Percentiles rank a stretch among this genome's conserved stretches.
Conservation (phyloP, 2,329 filamentous ascomycete genomes). For the Diaporthe caulivora region DNA sequence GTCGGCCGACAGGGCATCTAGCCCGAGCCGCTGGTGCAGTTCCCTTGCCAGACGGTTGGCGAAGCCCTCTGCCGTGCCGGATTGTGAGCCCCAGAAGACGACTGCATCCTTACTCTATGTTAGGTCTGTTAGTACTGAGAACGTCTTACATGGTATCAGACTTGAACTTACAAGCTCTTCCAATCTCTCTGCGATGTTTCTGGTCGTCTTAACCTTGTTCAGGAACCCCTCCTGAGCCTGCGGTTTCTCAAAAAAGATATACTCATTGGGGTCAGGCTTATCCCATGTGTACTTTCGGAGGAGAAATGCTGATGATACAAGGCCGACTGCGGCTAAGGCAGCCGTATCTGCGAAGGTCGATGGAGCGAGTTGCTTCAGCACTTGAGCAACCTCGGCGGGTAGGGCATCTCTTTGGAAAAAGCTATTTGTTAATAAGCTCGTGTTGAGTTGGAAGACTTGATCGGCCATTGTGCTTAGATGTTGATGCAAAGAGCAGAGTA, state of each 20-base stretch:
- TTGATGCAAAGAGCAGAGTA: background rate
- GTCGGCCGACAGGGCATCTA: constrained; percentile 56
- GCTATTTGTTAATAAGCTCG: background rate
- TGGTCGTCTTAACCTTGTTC: constrained; percentile 24
- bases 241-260: constrained; percentile 38
- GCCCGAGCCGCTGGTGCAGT: constrained; percentile 53
- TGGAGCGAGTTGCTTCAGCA: constrained; percentile 29
- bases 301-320: constrained; percentile 51
- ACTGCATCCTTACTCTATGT: constrained; percentile 43
- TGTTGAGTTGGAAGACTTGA: constrained; percentile 6
- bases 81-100: constrained; percentile 63
- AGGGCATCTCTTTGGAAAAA: constrained; percentile 6
- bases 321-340: constrained; percentile 36
- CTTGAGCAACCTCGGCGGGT: background rate
- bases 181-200: constrained; percentile 39
- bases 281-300: constrained; percentile 36
- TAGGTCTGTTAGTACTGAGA: background rate
- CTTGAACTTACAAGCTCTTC: constrained; percentile 44
- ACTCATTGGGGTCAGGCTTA: constrained; percentile 35
- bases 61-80: constrained; percentile 58
- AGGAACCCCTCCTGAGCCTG: constrained; percentile 33
- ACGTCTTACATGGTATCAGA: rapidly evolving
- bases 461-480: constrained; percentile 4
- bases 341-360: constrained; percentile 29
- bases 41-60: constrained; percentile 56